Evolutionary conservation across 2,329 filamentous ascomycete species (phyloP).

Genomic region (Magnaporthiopsis incrustans): DNA sequence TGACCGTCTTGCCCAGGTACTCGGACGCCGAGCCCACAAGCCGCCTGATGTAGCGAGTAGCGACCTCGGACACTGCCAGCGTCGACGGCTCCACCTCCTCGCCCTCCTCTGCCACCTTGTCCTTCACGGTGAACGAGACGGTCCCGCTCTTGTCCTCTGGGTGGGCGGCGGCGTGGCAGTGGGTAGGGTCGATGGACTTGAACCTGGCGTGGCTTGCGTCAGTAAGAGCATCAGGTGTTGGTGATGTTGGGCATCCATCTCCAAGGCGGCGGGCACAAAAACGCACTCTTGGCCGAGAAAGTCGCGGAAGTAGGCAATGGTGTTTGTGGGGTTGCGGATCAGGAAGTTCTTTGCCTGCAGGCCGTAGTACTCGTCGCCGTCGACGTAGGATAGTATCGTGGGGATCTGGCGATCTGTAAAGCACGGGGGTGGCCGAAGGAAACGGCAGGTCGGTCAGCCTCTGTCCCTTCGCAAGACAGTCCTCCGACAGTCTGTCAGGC

Average conservation of each 20-base stretch:
- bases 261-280: neutral
- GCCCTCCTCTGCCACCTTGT: slow-evolving; percentile 54
- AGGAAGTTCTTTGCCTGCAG: slow-evolving; percentile 92
- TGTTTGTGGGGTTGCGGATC: slow-evolving; percentile 86
- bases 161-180: slow-evolving; percentile 89
- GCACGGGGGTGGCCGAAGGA: neutral
- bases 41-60: slow-evolving; percentile 76
- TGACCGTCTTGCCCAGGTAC: slow-evolving; percentile 87
- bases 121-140: slow-evolving; percentile 76
- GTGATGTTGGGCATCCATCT: no score
- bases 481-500: no score
- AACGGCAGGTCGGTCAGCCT: neutral
- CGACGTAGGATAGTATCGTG: slow-evolving; percentile 85
- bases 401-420: slow-evolving; percentile 86
- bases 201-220: slow-evolving; percentile 41
- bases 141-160: slow-evolving; percentile 65
- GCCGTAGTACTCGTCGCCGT: slow-evolving; percentile 94
- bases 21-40: slow-evolving; percentile 79
- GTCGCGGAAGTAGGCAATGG: slow-evolving; percentile 91
- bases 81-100: slow-evolving; percentile 40
- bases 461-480: neutral
- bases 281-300: slow-evolving; percentile 87
- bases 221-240: neutral
- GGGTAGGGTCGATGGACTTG: slow-evolving; percentile 92
- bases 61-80: slow-evolving; percentile 70